Percentiles rank a stretch among this genome's conserved stretches.
Conservation (phyloP, 1,284 basidiomycete genomes). For the Marasmius oreades region DNA sequence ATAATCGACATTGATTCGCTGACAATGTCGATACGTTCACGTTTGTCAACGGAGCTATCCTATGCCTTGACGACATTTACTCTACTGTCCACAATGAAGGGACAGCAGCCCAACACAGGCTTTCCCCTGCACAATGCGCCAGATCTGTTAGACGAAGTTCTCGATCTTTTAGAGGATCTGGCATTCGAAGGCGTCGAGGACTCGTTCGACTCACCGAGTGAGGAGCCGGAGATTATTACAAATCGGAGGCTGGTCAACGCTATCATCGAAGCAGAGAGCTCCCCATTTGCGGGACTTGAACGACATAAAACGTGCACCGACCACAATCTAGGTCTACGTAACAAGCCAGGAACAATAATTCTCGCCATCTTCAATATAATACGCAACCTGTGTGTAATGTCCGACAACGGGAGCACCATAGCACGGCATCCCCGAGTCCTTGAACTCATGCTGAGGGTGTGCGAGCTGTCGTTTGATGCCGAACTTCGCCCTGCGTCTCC, state of each 20-base stretch:
- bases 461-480: slow-evolving; percentile 42
- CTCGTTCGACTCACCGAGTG: slow-evolving; percentile 27
- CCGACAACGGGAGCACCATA: slow-evolving; percentile 72
- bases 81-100: slow-evolving; percentile 78
- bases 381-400: slow-evolving; percentile 77
- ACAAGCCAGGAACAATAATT: slow-evolving; percentile 67
- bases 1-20: slow-evolving; percentile 87
- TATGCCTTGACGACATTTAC: slow-evolving; percentile 89
- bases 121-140: slow-evolving; percentile 76
- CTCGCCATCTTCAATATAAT: slow-evolving; percentile 78
- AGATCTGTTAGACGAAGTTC: slow-evolving; percentile 83
- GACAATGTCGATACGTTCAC: slow-evolving; percentile 85
- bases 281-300: slow-evolving; percentile 56
- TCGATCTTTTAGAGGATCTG: slow-evolving; percentile 84
- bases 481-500: slow-evolving; percentile 46
- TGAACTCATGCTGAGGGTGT: slow-evolving; percentile 67
- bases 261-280: slow-evolving; percentile 52
- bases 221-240: slow-evolving; percentile 43
- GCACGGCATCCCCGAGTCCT: slow-evolving; percentile 64
- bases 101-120: slow-evolving; percentile 54
- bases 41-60: slow-evolving; percentile 80
- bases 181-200: slow-evolving; percentile 64
- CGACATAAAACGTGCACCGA: slow-evolving; percentile 46
- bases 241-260: slow-evolving; percentile 61
- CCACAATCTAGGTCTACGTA: slow-evolving; percentile 45